phyloP scores from a whole-genome alignment of 2,329 filamentous ascomycete species.

The Colletotrichum sp. region DNA sequence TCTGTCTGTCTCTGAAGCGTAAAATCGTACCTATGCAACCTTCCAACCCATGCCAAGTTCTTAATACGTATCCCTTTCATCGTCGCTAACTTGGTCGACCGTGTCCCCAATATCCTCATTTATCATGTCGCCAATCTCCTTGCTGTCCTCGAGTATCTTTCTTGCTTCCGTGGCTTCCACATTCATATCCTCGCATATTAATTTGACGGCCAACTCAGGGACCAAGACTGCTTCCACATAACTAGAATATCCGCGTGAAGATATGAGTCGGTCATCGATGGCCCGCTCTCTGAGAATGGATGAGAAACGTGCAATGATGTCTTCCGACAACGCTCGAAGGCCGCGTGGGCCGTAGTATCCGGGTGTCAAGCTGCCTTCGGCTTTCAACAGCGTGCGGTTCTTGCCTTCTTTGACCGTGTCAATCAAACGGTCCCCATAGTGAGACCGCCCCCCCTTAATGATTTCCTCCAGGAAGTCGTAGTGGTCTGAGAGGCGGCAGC shows the following conservation, averaged over 20 bases:
- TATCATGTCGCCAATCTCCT: conserved; percentile 69
- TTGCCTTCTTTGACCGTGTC: conserved; percentile 61
- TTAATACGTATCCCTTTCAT: neutral
- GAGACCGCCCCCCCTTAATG: conserved; percentile 63
- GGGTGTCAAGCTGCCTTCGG: conserved; percentile 64
- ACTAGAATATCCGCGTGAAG: conserved; percentile 67
- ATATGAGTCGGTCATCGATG: conserved; percentile 68
- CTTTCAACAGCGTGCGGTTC: conserved; percentile 64
- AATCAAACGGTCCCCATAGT: conserved; percentile 64
- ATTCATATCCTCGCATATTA: conserved; percentile 63
- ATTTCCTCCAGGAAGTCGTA: conserved; percentile 61
- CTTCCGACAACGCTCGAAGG: conserved; percentile 73
- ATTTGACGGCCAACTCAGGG: conserved; percentile 66
- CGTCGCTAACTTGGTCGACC: conserved; percentile 15
- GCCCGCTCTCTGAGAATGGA: conserved; percentile 65
- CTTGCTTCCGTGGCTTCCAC: conserved; percentile 48
- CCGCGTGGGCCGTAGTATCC: conserved; percentile 87
- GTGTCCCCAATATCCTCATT: conserved; percentile 63
- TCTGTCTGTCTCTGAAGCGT: neutral
- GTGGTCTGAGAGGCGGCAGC: conserved; percentile 62
- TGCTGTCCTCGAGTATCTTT: conserved; percentile 69
- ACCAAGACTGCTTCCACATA: conserved; percentile 81
- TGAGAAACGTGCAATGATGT: conserved; percentile 66
- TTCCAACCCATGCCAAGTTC: neutral
- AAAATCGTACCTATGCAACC: neutral